These are phyloP conservation scores for Boletales sp. DNA, from an alignment of 768 basidiomycete genomes.

Conservation along the genomic window DNA sequence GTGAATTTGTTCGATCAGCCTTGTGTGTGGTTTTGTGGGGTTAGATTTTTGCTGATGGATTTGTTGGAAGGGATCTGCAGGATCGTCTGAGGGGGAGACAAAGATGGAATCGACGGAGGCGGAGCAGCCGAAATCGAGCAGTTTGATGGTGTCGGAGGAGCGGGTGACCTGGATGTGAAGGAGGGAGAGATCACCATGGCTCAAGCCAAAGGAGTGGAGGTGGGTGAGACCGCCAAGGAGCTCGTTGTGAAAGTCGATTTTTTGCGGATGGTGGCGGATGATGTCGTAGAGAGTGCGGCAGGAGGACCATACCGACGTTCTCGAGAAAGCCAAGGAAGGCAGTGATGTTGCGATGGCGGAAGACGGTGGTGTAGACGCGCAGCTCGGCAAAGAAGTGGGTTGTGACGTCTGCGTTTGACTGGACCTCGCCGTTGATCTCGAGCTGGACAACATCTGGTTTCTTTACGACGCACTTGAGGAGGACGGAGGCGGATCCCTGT, in stretches of 20 bases:
- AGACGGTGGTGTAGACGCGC: slow-evolving; percentile 76
- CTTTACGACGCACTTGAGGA: slow-evolving; percentile 86
- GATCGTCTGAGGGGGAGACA: slow-evolving; percentile 65
- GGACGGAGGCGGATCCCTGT: slow-evolving; percentile 78
- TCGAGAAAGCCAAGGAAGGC: slow-evolving; percentile 79
- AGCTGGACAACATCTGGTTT: slow-evolving; percentile 81
- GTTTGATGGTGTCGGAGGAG: slow-evolving; percentile 67
- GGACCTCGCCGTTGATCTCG: slow-evolving; percentile 88
- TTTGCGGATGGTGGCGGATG: slow-evolving; percentile 58
- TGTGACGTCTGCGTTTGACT: slow-evolving; percentile 84
- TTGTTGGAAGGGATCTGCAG: slow-evolving; percentile 58
- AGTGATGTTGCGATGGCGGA: slow-evolving; percentile 76
- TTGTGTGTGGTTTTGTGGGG: slow-evolving; percentile 24
- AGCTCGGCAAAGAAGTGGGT: slow-evolving; percentile 85
- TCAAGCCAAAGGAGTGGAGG: slow-evolving; percentile 71
- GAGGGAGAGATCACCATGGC: slow-evolving; percentile 79
- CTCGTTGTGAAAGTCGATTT: slow-evolving; percentile 81
- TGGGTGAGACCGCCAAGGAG: slow-evolving; percentile 81
- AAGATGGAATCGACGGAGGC: slow-evolving; percentile 68
- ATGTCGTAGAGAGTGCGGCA: slow-evolving; percentile 79
- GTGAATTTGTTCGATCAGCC: slow-evolving; percentile 71
- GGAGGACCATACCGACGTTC: slow-evolving; percentile 82
- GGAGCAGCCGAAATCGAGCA: slow-evolving; percentile 83
- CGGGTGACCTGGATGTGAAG: slow-evolving; percentile 77
- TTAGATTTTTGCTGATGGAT: slow-evolving; percentile 29